Evolutionary conservation across 306 rosid species (phyloP).

Genomic region (Cicer bijugum): DNA sequence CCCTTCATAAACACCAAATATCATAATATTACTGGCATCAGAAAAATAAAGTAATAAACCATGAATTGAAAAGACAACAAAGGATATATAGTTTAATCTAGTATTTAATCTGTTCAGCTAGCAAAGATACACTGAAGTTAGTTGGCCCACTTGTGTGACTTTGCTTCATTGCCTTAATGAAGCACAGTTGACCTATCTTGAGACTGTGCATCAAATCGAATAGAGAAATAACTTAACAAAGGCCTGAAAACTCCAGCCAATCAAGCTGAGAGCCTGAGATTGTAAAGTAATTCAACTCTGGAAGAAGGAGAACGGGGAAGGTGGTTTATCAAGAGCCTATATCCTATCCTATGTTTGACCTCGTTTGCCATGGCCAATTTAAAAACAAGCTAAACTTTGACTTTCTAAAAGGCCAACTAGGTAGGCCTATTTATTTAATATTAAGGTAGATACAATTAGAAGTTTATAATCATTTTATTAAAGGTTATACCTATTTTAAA

Average conservation of each 20-base stretch:
- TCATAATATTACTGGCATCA: slow-evolving; percentile 14
- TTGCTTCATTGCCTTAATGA: background rate
- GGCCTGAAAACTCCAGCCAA: slow-evolving; percentile 24
- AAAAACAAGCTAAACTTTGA: background rate
- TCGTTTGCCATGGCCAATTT: background rate
- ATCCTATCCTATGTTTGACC: background rate
- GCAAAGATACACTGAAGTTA: background rate
- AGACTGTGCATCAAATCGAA: background rate
- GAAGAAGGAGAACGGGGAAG: background rate
- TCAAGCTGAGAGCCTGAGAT: slow-evolving; percentile 30
- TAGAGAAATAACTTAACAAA: background rate
- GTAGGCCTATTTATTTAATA: background rate
- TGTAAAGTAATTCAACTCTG: background rate
- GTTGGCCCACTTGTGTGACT: background rate
- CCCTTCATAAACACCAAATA: slow-evolving; percentile 13
- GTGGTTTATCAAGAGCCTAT: background rate
- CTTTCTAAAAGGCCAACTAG: slow-evolving; percentile 8
- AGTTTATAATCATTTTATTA: background rate
- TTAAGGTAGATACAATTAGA: background rate
- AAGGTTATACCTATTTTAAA: background rate
- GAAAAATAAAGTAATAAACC: background rate
- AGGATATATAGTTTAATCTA: background rate
- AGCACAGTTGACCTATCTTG: slow-evolving; percentile 1
- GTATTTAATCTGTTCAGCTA: slow-evolving; percentile 14
- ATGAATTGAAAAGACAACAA: slow-evolving; percentile 16